These are phyloP conservation scores for Plenodomus lindquistii DNA, from an alignment of 2,329 filamentous ascomycete species.

Conservation along the genomic window DNA sequence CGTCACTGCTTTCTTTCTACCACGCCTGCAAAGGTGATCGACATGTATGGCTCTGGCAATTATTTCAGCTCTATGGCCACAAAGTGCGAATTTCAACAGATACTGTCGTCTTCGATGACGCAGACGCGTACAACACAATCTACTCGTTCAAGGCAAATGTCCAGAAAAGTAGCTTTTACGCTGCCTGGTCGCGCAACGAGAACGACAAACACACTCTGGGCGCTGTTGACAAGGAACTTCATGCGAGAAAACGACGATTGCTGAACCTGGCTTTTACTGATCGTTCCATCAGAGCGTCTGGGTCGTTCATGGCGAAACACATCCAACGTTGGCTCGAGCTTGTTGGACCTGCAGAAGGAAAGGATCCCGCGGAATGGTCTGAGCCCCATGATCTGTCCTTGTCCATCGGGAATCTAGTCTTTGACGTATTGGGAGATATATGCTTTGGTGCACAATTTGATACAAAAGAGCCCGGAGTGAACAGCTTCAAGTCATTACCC, in stretches of 20 bases:
- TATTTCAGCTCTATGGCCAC: slow-evolving; percentile 71
- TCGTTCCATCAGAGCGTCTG: slow-evolving; percentile 44
- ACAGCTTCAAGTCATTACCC: slow-evolving; percentile 18
- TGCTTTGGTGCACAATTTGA: slow-evolving; percentile 44
- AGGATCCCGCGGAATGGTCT: slow-evolving; percentile 15
- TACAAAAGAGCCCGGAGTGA: slow-evolving; percentile 33
- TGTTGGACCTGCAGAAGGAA: slow-evolving; percentile 11
- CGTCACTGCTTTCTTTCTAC: slow-evolving; percentile 49
- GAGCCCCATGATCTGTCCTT: slow-evolving; percentile 20
- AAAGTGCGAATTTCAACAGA: slow-evolving; percentile 71
- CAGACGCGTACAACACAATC: slow-evolving; percentile 50
- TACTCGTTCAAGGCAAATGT: slow-evolving; percentile 51
- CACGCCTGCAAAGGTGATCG: slow-evolving; percentile 72
- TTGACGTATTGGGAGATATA: slow-evolving; percentile 53
- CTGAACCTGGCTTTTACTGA: slow-evolving; percentile 49
- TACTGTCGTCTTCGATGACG: slow-evolving; percentile 73
- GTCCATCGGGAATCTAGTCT: slow-evolving; percentile 43
- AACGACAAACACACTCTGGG: slow-evolving; percentile 44
- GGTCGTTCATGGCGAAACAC: slow-evolving; percentile 42
- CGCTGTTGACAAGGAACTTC: slow-evolving; percentile 32
- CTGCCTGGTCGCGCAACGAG: slow-evolving; percentile 44
- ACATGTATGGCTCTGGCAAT: slow-evolving; percentile 70
- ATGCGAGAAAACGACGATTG: slow-evolving; percentile 45
- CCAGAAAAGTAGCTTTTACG: slow-evolving; percentile 51
- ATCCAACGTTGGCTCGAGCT: slow-evolving; percentile 29